Percentiles rank a stretch among this genome's conserved stretches.
phyloP scores from a whole-genome alignment of 768 basidiomycete genomes.

The Leccinum incarnatum region DNA sequence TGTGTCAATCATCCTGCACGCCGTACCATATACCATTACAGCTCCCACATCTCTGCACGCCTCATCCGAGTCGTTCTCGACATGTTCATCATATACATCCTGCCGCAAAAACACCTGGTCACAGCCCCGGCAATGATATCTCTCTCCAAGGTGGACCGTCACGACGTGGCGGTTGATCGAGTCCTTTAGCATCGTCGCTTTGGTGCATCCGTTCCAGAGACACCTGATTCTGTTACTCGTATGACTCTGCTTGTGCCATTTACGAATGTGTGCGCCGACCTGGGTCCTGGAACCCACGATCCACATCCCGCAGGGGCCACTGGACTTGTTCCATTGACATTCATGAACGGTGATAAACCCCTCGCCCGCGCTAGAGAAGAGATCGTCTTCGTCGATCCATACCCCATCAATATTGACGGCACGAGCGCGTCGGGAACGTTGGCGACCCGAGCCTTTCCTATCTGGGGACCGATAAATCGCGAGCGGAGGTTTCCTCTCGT shows the following conservation, averaged over 20 bases:
- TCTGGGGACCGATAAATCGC: neutral
- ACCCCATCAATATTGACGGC: neutral
- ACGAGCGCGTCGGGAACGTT: neutral
- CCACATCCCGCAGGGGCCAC: slow-evolving; percentile 4
- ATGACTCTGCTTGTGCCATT: neutral
- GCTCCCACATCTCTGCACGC: neutral
- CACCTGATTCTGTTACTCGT: neutral
- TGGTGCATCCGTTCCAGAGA: slow-evolving; percentile 1
- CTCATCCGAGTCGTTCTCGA: neutral
- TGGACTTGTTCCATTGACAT: slow-evolving; percentile 3
- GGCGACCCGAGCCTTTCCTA: neutral
- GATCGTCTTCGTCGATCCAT: slow-evolving; percentile 5
- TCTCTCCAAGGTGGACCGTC: slow-evolving; percentile 1
- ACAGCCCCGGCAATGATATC: slow-evolving; percentile 1
- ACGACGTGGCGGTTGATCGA: slow-evolving; percentile 3
- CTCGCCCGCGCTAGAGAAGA: neutral
- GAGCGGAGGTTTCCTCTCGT: neutral
- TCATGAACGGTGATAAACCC: neutral
- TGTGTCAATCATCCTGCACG: neutral
- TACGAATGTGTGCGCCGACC: neutral
- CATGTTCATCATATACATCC: slow-evolving; percentile 4
- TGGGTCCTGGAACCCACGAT: neutral
- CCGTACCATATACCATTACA: neutral
- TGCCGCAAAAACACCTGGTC: neutral
- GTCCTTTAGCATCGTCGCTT: neutral